Conservation (phyloP, 2,329 filamentous ascomycete species). For the Ascochyta fabae region DNA sequence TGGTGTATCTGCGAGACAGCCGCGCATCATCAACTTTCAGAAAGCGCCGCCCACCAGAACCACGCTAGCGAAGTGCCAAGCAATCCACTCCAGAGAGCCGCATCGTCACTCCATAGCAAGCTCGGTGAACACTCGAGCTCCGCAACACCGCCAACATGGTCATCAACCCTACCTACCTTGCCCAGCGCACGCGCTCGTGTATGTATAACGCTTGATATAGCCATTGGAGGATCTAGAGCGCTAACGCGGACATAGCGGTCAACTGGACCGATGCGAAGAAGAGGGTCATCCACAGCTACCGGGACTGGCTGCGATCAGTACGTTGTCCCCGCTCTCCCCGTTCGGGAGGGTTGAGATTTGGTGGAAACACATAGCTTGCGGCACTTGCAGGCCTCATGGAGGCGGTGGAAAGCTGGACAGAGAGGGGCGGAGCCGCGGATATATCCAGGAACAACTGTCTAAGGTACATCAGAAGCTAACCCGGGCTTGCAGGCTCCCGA, state of each 20-base stretch:
- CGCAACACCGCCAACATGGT: slow-evolving; percentile 62
- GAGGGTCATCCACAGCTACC: slow-evolving; percentile 87
- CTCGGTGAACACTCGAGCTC: slow-evolving; percentile 30
- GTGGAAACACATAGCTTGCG: neutral
- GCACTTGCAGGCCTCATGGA: neutral
- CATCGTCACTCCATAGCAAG: slow-evolving; percentile 41
- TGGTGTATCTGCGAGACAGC: slow-evolving; percentile 10
- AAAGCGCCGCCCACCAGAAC: slow-evolving; percentile 21
- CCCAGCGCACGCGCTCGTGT: slow-evolving; percentile 62
- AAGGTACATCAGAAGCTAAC: slow-evolving; percentile 19
- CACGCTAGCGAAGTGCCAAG: slow-evolving; percentile 42
- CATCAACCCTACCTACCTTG: slow-evolving; percentile 92
- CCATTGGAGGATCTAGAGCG: slow-evolving; percentile 23
- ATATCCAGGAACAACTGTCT: neutral
- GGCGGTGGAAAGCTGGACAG: neutral
- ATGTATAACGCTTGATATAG: slow-evolving; percentile 24
- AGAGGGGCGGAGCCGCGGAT: neutral
- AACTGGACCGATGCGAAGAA: slow-evolving; percentile 88
- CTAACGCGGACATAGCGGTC: slow-evolving; percentile 65
- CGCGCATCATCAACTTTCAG: slow-evolving; percentile 22
- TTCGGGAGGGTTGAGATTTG: neutral
- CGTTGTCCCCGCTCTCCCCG: slow-evolving; percentile 50
- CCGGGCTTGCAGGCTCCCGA: slow-evolving; percentile 75
- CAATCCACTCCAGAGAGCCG: slow-evolving; percentile 35
- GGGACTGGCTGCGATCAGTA: slow-evolving; percentile 96